Evolutionary conservation across 192 early-diverging fungal species (phyloP), one percentile per base, ranked within the genome.

Genomic region (Backusella luteola): DNA sequence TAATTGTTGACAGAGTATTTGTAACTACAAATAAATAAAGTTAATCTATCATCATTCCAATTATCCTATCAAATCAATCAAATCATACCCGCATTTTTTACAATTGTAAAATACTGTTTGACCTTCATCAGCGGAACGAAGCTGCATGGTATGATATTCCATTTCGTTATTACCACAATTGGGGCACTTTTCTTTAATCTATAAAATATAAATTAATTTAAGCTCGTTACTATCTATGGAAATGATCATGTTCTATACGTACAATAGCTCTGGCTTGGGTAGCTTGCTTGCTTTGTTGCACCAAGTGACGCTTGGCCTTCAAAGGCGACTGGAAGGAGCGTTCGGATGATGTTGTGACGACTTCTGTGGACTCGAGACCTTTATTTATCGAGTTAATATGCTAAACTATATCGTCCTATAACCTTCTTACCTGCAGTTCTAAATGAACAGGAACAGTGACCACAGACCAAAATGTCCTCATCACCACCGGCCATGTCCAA

Each of bases 41-140:
- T 15, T 1, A 36, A 4, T 21, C 29, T 38, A 9, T 34, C 29
- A 53, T 12, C 1, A 67, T 15, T 36, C n/a, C 21, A 26, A 36
- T 36, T 35, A 11, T 12, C 2, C 2, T 5, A 35, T 34, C 17
- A 35, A 32, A 32, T 73, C 19, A 12, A 39, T 39, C 38, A 39
- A 32, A 38, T 84, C 87, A 75, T 93, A 95, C 86, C 96, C 96
- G 87, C 98, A 99, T 85, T 97, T 95, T 44, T 90, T 88, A 85
- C 98, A 99, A 76, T 89, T 93, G 85, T 97, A 98, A 81, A 99
- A 99, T n/a, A 99, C 90, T n/a, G 98, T 99, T 85, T 99, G 98
- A 49, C 98, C 98, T 91, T 99, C 98, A 90, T 99, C 98, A 15
- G 98, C 98, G 75, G 94, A 95, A 56, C 98, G 93, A 80, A 99